Evolutionary conservation across 1,284 basidiomycete species (phyloP).

Genomic region (Boletus smithii): DNA sequence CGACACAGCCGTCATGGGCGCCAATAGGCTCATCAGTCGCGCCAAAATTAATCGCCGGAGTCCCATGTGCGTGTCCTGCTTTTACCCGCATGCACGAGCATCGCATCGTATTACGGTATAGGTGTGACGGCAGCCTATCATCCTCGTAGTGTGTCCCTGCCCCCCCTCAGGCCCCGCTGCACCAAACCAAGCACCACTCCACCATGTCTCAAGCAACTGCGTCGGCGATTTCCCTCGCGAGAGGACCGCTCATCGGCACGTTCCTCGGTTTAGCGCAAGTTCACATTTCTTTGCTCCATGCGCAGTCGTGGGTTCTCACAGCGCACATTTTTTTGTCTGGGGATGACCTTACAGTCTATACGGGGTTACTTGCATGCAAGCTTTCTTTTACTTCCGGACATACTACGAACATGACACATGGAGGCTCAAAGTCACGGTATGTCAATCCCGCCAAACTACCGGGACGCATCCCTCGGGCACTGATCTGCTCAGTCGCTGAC

Average conservation of each 20-base stretch:
- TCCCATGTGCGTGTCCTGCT: no score
- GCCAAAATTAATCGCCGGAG: no score
- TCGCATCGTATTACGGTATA: no score
- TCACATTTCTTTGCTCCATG: no score
- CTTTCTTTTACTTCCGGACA: constrained; percentile 30
- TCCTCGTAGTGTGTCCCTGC: no score
- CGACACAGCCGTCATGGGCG: no score
- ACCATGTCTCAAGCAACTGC: constrained; percentile 13
- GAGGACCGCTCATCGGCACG: constrained; percentile 30
- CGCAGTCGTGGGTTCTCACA: constrained; percentile 6
- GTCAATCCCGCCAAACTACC: background rate
- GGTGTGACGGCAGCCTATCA: no score
- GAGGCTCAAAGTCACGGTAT: constrained; percentile 25
- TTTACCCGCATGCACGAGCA: no score
- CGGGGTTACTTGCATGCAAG: constrained; percentile 30
- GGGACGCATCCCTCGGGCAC: background rate
- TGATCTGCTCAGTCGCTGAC: background rate
- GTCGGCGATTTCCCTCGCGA: constrained; percentile 12
- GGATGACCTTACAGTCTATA: constrained; percentile 18
- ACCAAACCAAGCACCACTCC: background rate
- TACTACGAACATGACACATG: constrained; percentile 18
- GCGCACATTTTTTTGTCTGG: background rate
- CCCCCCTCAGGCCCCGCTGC: background rate
- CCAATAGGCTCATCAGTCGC: no score
- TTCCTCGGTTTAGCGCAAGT: constrained; percentile 28